A percentile compares a stretch with the other conserved stretches of the same genome.
phyloP scores from a whole-genome alignment of 2,329 filamentous ascomycete species.

The Trichoderma sp. region DNA sequence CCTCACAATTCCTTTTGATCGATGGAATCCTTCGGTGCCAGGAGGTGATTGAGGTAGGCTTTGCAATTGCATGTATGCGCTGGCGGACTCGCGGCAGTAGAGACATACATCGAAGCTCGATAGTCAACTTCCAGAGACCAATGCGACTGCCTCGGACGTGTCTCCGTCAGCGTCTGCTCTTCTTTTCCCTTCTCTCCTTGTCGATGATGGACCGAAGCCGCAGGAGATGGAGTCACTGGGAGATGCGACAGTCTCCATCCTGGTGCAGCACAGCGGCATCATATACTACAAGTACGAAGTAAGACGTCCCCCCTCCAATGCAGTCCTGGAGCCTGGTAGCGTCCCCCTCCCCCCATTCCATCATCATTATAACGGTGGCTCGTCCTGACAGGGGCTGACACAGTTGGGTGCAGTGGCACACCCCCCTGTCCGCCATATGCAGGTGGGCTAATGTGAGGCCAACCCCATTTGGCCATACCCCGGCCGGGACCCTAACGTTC shows the following conservation, averaged over 20 bases:
- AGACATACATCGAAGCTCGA: background rate
- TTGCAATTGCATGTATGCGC: conserved; percentile 23
- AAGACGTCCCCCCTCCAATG: conserved; percentile 15
- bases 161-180: conserved; percentile 5
- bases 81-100: conserved; percentile 1
- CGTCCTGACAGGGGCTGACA: conserved; percentile 25
- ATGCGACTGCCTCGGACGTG: background rate
- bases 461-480: conserved; percentile 39
- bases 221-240: conserved; percentile 8
- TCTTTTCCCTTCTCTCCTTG: conserved; percentile 26
- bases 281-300: conserved; percentile 4
- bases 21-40: background rate
- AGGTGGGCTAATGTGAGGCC: conserved; percentile 41
- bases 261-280: conserved; percentile 27
- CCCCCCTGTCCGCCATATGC: conserved; percentile 34
- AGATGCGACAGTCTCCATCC: conserved; percentile 20
- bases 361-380: conserved; percentile 26
- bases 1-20: background rate
- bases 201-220: conserved; percentile 10
- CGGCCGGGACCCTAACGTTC: conserved; percentile 35
- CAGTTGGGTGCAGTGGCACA: conserved; percentile 36
- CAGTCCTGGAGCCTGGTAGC: conserved; percentile 3
- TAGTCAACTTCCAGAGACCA: background rate
- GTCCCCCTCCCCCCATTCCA: conserved; percentile 12
- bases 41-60: background rate